Evolutionary conservation across 139 green algal genomes (phyloP), one percentile per base, ranked within the genome.

Genomic region (Volvox reticuliferus): DNA sequence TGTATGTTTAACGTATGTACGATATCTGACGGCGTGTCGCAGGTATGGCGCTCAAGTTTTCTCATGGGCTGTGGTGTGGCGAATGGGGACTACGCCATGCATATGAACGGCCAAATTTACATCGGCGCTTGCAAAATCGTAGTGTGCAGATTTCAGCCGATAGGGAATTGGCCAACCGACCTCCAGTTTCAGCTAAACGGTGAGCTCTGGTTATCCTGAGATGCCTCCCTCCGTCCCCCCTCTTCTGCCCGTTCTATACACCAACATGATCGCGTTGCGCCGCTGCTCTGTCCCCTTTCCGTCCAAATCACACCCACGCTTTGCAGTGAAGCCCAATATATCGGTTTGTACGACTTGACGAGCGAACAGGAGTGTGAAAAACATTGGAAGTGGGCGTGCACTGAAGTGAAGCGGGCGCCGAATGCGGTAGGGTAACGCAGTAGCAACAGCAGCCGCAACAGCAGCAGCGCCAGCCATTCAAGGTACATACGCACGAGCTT

Each of bases 71-170:
- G 79, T 55, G 79, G 79, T 44, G 55, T 86, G 44, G 79, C 79
- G 5, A 26, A 24, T 17, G 50, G 24, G 1, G 79, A 86, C n/a
- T 21, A 1, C 26, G 9, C 24, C 12, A 71, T 44, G 24, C 13
- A 3, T 44, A 67, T 84, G 1, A 26, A 26, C 78, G 12, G 75
- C 19, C 19, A 9, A 30, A 55, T 20, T 1, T 68, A 67, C 37
- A 22, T 12, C 0, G 79, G 79, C 24, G n/a, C 26, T 24, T 86
- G 79, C 79, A 86, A 86, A 37, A 73, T 86, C 28, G 79, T 86
- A n/a, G 79, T 86, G 44, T 86, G 79, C 28, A 26, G 79, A 16
- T 86, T 55, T 24, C 22, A 55, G 50, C 12, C 79, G 26, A n/a
- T n/a, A 1, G 79, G 79, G 50, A 86, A 86, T 24, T 21, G 26